Conservation (phyloP, 2,329 filamentous ascomycete genomes). For the Aulographum hederae region DNA sequence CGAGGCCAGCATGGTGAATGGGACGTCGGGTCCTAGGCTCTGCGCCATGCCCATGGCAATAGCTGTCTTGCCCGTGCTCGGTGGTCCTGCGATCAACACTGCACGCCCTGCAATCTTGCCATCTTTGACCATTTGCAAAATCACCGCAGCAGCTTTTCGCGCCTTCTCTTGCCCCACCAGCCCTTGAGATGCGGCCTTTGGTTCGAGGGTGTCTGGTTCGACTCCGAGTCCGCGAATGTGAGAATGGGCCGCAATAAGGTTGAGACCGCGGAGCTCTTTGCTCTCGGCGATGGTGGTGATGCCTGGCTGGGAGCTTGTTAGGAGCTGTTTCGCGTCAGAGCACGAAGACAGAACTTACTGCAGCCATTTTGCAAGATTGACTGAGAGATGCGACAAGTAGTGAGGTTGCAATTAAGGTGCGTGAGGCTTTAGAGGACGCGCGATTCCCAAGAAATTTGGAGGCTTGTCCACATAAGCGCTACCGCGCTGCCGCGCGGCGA, state of each 20-base stretch:
- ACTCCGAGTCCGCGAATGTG: conserved; percentile 94
- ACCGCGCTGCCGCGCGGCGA: too few relatives aligned
- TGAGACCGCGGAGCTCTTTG: conserved; percentile 89
- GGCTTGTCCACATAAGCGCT: too few relatives aligned
- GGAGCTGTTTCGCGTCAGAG: too few relatives aligned
- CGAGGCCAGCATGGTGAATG: conserved; percentile 87
- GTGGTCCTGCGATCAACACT: conserved; percentile 84
- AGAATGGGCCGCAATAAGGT: conserved; percentile 94
- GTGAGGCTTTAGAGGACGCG: too few relatives aligned
- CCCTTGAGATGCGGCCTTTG: conserved; percentile 69
- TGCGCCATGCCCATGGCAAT: conserved; percentile 99
- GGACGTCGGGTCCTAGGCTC: conserved; percentile 81
- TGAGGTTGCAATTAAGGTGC: too few relatives aligned
- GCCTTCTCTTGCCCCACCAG: conserved; percentile 94
- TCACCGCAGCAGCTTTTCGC: conserved; percentile 86
- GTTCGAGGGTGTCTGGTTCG: conserved; percentile 78
- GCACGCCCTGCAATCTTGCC: conserved; percentile 95
- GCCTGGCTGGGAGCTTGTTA: conserved; percentile 24
- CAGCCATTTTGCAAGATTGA: too few relatives aligned
- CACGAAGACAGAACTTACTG: too few relatives aligned
- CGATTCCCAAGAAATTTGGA: too few relatives aligned
- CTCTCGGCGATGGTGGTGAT: conserved; percentile 81
- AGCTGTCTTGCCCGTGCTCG: conserved; percentile 93
- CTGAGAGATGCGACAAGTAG: too few relatives aligned
- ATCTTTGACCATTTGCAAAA: conserved; percentile 97